Evolutionary conservation across 768 basidiomycete genomes (phyloP).

Genomic region (Trametes coccinea): DNA sequence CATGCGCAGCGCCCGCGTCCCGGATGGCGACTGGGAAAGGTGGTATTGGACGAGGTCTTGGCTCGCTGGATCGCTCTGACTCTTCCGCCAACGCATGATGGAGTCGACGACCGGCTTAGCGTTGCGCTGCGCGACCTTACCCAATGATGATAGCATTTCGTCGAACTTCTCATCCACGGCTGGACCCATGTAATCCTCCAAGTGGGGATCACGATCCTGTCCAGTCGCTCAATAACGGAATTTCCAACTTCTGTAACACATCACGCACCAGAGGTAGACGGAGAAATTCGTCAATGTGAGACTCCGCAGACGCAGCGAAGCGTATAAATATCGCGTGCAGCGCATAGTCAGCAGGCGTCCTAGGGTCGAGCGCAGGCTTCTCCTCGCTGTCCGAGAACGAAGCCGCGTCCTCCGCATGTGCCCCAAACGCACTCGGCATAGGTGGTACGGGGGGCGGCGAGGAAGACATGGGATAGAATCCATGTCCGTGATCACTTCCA

Average conservation of each 20-base stretch:
- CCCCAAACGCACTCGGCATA: constrained; percentile 62
- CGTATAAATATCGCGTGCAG: constrained; percentile 86
- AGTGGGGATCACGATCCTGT: constrained; percentile 69
- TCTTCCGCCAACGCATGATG: constrained; percentile 83
- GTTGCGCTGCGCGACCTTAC: constrained; percentile 82
- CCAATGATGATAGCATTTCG: constrained; percentile 79
- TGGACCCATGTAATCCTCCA: constrained; percentile 68
- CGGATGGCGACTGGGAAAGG: constrained; percentile 38
- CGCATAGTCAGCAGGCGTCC: constrained; percentile 86
- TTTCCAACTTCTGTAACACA: background rate
- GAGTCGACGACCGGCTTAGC: constrained; percentile 84
- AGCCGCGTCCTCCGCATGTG: constrained; percentile 40
- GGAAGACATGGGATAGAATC: constrained; percentile 38
- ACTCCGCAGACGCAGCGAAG: constrained; percentile 78
- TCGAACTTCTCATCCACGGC: constrained; percentile 80
- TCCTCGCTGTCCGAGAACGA: constrained; percentile 62
- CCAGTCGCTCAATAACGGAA: background rate
- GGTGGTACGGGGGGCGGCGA: constrained; percentile 82
- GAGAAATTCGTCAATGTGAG: constrained; percentile 76
- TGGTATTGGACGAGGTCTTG: constrained; percentile 55
- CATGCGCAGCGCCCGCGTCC: constrained; percentile 37
- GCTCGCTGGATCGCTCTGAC: constrained; percentile 59
- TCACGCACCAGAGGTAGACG: constrained; percentile 62
- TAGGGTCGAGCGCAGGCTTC: constrained; percentile 67
- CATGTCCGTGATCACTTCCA: constrained; percentile 67